These are phyloP conservation scores for Gracilaria caudata DNA, from an alignment of 23 red algal genomes.

Conservation along the genomic window DNA sequence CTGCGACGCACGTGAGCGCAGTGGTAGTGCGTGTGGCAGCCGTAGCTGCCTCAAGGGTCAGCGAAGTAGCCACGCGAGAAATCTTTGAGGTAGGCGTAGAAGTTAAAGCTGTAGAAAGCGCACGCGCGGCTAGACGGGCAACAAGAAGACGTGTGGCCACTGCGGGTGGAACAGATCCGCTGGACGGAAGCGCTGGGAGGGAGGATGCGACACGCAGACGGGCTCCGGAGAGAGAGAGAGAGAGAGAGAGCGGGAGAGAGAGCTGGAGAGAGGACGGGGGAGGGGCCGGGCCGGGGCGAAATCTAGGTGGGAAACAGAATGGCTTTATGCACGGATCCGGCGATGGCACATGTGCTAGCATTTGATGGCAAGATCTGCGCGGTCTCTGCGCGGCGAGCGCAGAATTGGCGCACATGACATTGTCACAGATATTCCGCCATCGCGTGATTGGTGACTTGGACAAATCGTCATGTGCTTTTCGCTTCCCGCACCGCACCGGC, in stretches of 20 bases:
- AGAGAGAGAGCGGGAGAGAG: too few relatives aligned
- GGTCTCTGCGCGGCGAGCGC: neutral
- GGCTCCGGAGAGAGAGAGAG: neutral
- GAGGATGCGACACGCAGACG: too few relatives aligned
- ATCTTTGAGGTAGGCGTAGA: conserved; percentile 11
- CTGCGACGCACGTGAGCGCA: conserved; percentile 28
- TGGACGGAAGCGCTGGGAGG: neutral
- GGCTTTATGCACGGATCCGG: too few relatives aligned
- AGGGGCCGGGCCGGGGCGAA: too few relatives aligned
- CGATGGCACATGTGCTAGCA: neutral
- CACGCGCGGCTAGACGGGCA: conserved; percentile 16
- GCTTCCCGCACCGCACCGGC: too few relatives aligned
- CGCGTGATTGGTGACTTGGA: neutral
- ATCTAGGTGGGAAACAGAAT: too few relatives aligned
- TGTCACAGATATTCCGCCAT: neutral
- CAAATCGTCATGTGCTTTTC: neutral
- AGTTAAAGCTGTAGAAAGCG: conserved; percentile 13
- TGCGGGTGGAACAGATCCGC: neutral
- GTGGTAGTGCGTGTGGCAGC: conserved; percentile 41
- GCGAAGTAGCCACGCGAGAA: conserved; percentile 4
- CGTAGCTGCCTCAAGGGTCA: neutral
- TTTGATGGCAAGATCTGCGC: neutral
- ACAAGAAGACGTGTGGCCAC: conserved; percentile 25
- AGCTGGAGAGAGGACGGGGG: too few relatives aligned
- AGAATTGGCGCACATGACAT: conserved; percentile 3